Evolutionary conservation across 2,329 filamentous ascomycete species (phyloP).

Genomic region (Fusarium guadeloupense): DNA sequence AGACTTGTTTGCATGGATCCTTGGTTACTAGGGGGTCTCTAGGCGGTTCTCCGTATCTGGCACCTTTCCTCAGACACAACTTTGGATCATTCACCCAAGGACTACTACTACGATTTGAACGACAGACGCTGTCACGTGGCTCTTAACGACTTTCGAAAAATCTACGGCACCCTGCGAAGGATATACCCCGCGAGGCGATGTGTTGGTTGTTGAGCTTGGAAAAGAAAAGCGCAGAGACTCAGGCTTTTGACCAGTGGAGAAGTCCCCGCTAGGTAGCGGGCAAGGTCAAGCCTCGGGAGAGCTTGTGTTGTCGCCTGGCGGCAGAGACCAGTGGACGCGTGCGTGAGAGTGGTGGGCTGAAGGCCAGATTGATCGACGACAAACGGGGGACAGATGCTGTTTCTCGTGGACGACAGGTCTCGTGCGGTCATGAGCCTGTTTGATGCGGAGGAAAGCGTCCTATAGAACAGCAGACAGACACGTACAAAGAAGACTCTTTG

Average conservation of each 20-base stretch:
- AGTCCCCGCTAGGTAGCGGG: conserved; percentile 27
- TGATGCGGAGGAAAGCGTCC: conserved; percentile 28
- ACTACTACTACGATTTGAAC: conserved; percentile 48
- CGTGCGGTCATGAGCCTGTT: conserved; percentile 8
- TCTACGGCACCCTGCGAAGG: conserved; percentile 53
- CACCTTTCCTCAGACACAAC: conserved; percentile 45
- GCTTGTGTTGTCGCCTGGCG: conserved; percentile 39
- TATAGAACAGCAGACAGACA: conserved; percentile 37
- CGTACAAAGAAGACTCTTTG: conserved; percentile 5
- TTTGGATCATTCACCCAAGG: conserved; percentile 48
- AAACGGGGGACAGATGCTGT: conserved; percentile 40
- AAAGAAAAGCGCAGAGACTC: conserved; percentile 44
- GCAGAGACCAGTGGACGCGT: conserved; percentile 44
- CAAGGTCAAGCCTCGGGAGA: conserved; percentile 40
- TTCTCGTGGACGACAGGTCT: conserved; percentile 32
- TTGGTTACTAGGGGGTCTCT: conserved; percentile 44
- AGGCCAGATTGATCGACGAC: conserved; percentile 44
- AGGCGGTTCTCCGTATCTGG: conserved; percentile 41
- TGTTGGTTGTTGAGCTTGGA: conserved; percentile 51
- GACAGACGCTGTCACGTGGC: conserved; percentile 50
- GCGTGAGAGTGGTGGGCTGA: conserved; percentile 48
- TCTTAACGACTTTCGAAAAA: conserved; percentile 50
- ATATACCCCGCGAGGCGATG: conserved; percentile 54
- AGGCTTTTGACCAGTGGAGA: conserved; percentile 37
- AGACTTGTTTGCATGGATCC: conserved; percentile 44